Base-by-base conservation (phyloP, 1,284 basidiomycete genomes). In the Puccinia hordei region DNA sequence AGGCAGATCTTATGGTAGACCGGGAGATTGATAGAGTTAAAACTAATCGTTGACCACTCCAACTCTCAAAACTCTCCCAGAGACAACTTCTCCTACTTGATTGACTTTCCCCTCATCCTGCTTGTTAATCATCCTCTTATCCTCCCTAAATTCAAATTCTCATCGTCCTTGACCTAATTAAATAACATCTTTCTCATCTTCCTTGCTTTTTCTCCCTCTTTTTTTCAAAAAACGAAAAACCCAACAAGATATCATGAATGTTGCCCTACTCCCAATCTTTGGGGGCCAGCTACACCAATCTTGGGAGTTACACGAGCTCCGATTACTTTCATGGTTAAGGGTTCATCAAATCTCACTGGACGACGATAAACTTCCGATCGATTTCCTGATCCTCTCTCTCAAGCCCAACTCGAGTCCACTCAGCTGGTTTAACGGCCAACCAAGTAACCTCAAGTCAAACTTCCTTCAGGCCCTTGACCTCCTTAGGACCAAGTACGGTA, bases 261-360 rank as follows among this genome's bases (percentile, higher is more conserved):
- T 27, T 35, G 33, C 41, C 35, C 76, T 53, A 12, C 44, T 78
- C 38, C 76, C 76, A 19, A 33, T 44, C 35, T 78, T 78, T 51
- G 69, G 41, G 10, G 76, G 76, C 57, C 46, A 27, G 13, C 35
- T 78, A 30, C 55, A 57, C 57, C 66, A 78, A n/a, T 46, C 46
- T 71, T 78, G 76, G 76, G 65, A 78, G 30, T 27, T 68, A 55
- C 65, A 68, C 61, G 63, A 78, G 55, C 33, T 69, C n/a, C 44
- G 65, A 55, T 61, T 78, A 30, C 46, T 78, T 41, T 78, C 65
- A 22, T 78, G 76, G 76, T 35, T 78, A 8, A 69, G 63, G 53
- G 46, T 46, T 3, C 76, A 71, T 68, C 49, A 71, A 30, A 71
- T 78, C 12, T n/a, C 51, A 13, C 65, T 71, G 33, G 38, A 71